phyloP scores from a whole-genome alignment of 306 rosid genomes.

The Vigna radiata region DNA sequence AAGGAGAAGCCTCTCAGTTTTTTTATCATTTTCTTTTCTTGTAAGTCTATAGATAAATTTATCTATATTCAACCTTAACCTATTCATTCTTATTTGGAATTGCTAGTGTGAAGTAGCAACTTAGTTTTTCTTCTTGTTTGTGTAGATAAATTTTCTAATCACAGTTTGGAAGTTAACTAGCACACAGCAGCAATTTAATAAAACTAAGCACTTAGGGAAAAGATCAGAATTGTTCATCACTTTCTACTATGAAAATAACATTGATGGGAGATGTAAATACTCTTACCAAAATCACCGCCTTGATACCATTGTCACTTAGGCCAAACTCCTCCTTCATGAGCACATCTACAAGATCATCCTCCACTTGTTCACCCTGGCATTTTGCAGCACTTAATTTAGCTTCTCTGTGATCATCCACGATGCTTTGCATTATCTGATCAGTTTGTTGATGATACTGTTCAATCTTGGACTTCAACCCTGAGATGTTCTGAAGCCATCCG shows the following conservation, averaged over 20 bases:
- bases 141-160: neutral
- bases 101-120: neutral
- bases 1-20: no score
- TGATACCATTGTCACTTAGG: conserved; percentile 39
- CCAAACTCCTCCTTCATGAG: conserved; percentile 32
- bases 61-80: neutral
- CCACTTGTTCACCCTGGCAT: conserved; percentile 2
- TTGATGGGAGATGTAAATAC: neutral
- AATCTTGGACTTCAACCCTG: conserved; percentile 46
- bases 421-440: conserved; percentile 35
- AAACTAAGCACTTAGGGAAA: neutral
- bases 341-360: conserved; percentile 40
- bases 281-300: conserved; percentile 47
- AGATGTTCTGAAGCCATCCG: conserved; percentile 44
- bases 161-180: neutral
- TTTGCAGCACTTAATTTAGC: neutral
- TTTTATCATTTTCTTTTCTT: no score
- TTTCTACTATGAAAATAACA: neutral
- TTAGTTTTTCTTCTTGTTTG: neutral
- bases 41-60: no score
- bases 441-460: conserved; percentile 43
- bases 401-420: conserved; percentile 38
- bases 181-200: neutral
- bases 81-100: neutral
- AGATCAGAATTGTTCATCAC: neutral